Conservation (phyloP, 495 filamentous ascomycete species). For the Aspergillus carlsbadensis region DNA sequence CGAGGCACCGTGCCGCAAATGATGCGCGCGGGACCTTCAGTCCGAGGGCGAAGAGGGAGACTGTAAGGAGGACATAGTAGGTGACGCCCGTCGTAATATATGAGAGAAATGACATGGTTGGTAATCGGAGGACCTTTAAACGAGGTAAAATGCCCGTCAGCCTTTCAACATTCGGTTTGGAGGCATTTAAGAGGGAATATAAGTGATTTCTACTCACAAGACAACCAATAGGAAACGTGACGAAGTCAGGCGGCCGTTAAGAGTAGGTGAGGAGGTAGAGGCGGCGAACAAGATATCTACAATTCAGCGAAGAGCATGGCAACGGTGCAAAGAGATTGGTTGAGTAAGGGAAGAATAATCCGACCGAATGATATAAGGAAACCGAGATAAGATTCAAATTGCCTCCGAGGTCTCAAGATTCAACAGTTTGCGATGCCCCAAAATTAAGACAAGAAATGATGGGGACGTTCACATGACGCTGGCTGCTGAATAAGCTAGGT, state of each 20-base stretch:
- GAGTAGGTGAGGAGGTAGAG: background rate
- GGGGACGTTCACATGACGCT: conserved; percentile 5
- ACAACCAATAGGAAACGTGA: conserved; percentile 7
- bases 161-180: background rate
- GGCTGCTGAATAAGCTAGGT: conserved; percentile 1
- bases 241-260: conserved; percentile 20
- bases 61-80: conserved; percentile 53
- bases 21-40: conserved; percentile 53
- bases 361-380: conserved; percentile 1
- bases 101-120: conserved; percentile 42
- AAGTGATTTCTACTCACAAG: conserved; percentile 1
- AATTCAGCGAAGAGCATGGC: conserved; percentile 10
- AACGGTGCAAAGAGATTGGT: background rate
- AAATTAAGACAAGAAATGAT: background rate
- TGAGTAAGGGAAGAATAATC: conserved; percentile 10
- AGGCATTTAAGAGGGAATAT: background rate
- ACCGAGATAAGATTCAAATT: background rate
- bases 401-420: background rate
- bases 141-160: background rate
- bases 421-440: conserved; percentile 3
- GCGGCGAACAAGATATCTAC: conserved; percentile 10
- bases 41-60: conserved; percentile 59
- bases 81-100: conserved; percentile 51
- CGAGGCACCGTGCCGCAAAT: conserved; percentile 72
- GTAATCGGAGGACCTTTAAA: background rate